phyloP scores from a whole-genome alignment of 1,284 basidiomycete genomes.

The Cryptococcus jaspeensis region DNA sequence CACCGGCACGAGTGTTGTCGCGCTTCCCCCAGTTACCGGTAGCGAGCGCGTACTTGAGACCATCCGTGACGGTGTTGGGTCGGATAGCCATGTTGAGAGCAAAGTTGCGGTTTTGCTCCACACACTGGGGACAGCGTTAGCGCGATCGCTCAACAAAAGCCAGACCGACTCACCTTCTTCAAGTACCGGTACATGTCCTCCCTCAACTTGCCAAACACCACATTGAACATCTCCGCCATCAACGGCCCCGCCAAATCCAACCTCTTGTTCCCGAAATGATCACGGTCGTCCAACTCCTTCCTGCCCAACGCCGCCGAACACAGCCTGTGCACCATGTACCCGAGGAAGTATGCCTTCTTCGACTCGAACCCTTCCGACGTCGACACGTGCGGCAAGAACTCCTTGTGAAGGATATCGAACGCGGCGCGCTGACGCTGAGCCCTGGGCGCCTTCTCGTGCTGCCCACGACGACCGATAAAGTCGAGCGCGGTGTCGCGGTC shows the following conservation, averaged over 20 bases:
- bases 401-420: conserved; percentile 97
- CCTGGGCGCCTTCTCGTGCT: conserved; percentile 86
- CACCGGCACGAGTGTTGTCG: conserved; percentile 96
- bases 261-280: conserved; percentile 99
- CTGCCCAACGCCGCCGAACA: conserved; percentile 90
- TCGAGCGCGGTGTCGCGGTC: conserved; percentile 89
- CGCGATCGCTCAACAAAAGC: background rate
- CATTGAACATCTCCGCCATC: conserved; percentile 92
- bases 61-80: conserved; percentile 95
- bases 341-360: conserved; percentile 99
- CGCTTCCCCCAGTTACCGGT: conserved; percentile 99
- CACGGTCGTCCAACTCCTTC: conserved; percentile 95
- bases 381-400: conserved; percentile 97
- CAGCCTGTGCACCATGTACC: conserved; percentile 99
- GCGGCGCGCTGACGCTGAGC: conserved; percentile 94
- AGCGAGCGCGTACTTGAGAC: conserved; percentile 95
- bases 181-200: conserved; percentile 96
- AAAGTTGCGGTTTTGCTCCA: conserved; percentile 95
- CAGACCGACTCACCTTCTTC: conserved; percentile 72
- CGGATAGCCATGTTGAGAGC: conserved; percentile 89
- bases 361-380: conserved; percentile 95
- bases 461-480: conserved; percentile 97
- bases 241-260: conserved; percentile 94
- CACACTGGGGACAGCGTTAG: conserved; percentile 63
- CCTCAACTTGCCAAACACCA: conserved; percentile 95